These are phyloP conservation scores for Dictyostelium capitatum DNA, from an alignment of 78 protist genomes.

Conservation along the genomic window DNA sequence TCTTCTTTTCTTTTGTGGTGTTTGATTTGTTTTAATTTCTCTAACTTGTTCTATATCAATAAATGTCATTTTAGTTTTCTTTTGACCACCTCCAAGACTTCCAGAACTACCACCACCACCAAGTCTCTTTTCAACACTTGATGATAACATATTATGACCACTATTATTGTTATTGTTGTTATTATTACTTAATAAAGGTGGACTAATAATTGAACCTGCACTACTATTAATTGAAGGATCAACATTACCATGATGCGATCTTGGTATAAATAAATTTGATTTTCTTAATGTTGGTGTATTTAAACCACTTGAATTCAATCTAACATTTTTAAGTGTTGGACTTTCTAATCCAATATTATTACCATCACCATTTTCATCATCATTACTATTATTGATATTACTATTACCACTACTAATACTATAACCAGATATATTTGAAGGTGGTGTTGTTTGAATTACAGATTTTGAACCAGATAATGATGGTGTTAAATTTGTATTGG, in stretches of 20 bases:
- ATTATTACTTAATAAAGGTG: background rate
- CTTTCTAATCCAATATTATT: background rate
- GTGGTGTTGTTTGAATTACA: background rate
- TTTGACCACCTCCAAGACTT: slow-evolving; percentile 10
- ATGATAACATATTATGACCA: background rate
- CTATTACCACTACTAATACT: too few species aligned
- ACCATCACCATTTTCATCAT: background rate
- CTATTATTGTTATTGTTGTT: background rate
- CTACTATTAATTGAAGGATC: background rate
- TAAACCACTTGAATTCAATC: background rate
- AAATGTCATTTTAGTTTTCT: slow-evolving; percentile 56
- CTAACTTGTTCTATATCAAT: slow-evolving; percentile 52
- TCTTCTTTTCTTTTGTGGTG: slow-evolving; percentile 35
- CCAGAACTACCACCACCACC: background rate
- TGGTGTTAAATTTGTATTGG: slow-evolving; percentile 21
- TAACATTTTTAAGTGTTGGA: slow-evolving; percentile 40
- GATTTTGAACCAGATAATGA: slow-evolving; percentile 64
- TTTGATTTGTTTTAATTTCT: slow-evolving; percentile 10
- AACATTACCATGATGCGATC: slow-evolving; percentile 36
- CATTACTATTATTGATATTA: background rate
- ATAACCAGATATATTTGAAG: background rate
- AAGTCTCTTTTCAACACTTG: background rate
- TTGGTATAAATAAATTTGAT: slow-evolving; percentile 58
- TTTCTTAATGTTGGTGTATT: slow-evolving; percentile 44
- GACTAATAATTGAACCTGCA: background rate